Evolutionary conservation across 176 grass and related monocot species (phyloP).

Genomic region (Miscanthus lutarioriparius): DNA sequence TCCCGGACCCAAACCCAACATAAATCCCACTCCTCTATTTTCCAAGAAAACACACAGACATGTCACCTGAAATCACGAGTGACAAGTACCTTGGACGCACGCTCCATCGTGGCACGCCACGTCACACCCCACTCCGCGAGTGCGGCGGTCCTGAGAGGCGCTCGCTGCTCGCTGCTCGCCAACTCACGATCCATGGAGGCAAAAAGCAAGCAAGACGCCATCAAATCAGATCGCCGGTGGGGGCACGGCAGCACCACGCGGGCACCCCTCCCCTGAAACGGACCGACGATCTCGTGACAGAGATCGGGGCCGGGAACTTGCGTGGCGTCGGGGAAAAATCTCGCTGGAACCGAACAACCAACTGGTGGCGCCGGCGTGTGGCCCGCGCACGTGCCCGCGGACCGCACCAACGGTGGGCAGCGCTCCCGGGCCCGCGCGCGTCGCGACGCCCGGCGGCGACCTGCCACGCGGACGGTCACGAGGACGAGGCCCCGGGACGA

Average conservation of each 20-base stretch:
- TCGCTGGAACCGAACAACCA: neutral
- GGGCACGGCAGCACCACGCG: neutral
- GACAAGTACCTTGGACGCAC: neutral
- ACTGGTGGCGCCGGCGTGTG: too few relatives aligned
- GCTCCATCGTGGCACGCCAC: neutral
- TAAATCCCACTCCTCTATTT: neutral
- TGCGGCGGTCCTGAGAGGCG: neutral
- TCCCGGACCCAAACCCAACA: neutral
- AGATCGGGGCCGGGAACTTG: neutral
- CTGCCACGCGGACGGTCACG: constrained; percentile 28
- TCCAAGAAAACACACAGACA: neutral
- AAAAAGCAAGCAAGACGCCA: neutral
- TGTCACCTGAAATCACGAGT: neutral
- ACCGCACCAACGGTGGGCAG: constrained; percentile 23
- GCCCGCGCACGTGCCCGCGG: constrained; percentile 2
- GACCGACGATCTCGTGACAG: neutral
- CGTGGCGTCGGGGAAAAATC: constrained; percentile 3
- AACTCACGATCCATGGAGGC: neutral
- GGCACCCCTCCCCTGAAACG: neutral
- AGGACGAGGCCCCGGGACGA: neutral
- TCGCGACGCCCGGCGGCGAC: neutral
- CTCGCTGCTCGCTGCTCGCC: neutral
- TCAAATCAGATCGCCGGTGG: neutral
- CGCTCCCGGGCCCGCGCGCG: neutral
- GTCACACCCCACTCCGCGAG: neutral